phyloP scores from a whole-genome alignment of 2,329 filamentous ascomycete species.

The Trichoderma brevicompactum region DNA sequence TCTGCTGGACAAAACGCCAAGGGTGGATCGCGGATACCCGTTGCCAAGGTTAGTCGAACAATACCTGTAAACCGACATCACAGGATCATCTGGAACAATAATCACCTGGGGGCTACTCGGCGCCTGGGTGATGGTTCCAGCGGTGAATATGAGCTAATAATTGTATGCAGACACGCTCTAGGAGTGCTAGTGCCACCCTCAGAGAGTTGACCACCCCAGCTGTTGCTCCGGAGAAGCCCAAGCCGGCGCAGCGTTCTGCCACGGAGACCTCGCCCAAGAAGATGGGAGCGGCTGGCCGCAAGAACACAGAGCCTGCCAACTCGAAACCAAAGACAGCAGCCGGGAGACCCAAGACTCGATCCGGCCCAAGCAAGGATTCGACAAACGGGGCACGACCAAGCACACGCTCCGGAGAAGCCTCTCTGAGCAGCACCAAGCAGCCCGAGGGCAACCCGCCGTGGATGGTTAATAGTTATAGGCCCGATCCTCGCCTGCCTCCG shows the following conservation, averaged over 20 bases:
- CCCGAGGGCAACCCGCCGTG: conserved; percentile 96
- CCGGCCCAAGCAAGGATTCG: conserved; percentile 56
- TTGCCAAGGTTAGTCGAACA: conserved; percentile 77
- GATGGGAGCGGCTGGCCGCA: conserved; percentile 45
- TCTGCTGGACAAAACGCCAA: conserved; percentile 53
- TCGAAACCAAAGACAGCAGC: conserved; percentile 48
- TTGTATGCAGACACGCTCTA: conserved; percentile 64
- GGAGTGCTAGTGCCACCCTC: conserved; percentile 69
- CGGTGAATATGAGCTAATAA: conserved; percentile 56
- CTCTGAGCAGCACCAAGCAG: conserved; percentile 55
- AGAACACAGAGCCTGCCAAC: conserved; percentile 46
- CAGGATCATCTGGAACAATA: conserved; percentile 55
- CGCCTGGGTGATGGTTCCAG: conserved; percentile 60
- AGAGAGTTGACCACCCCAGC: conserved; percentile 34
- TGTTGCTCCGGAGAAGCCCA: conserved; percentile 31
- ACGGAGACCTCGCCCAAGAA: conserved; percentile 63
- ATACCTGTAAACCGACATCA: conserved; percentile 50
- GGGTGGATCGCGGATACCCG: conserved; percentile 80
- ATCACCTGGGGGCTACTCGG: conserved; percentile 46
- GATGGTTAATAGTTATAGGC: conserved; percentile 93
- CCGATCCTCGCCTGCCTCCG: conserved; percentile 88
- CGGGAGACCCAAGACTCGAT: conserved; percentile 66
- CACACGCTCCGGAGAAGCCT: conserved; percentile 64
- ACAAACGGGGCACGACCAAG: conserved; percentile 59
- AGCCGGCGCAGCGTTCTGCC: conserved; percentile 44